A percentile compares a stretch with the other conserved stretches of the same genome.
These are phyloP conservation scores for Saturnispora galanensis DNA, from an alignment of 805 yeast species.

Conservation along the genomic window DNA sequence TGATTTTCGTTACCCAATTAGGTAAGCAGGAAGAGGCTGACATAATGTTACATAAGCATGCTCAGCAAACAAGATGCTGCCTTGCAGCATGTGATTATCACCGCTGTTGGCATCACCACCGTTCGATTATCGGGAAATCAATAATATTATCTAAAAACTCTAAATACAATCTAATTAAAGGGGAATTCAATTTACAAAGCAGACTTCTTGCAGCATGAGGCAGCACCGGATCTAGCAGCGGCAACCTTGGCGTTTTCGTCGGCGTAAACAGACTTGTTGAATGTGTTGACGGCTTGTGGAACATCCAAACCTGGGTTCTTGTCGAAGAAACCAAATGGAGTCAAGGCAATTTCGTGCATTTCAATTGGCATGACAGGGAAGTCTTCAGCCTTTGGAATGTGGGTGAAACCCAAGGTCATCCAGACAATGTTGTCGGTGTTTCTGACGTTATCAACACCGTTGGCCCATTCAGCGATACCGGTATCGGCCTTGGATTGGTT, in stretches of 20 bases:
- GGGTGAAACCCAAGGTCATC: constrained; percentile 77
- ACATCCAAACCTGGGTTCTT: constrained; percentile 71
- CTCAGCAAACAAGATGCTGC: no score
- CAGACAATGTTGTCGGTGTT: constrained; percentile 69
- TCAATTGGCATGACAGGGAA: constrained; percentile 90
- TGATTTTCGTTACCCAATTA: no score
- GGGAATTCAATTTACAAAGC: constrained; percentile 11
- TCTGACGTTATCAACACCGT: constrained; percentile 58
- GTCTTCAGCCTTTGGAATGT: constrained; percentile 74
- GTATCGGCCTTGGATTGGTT: constrained; percentile 66
- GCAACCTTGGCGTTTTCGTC: constrained; percentile 14
- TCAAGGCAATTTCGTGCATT: constrained; percentile 54
- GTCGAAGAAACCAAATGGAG: constrained; percentile 68
- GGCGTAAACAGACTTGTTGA: constrained; percentile 51
- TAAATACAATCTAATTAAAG: not conserved
- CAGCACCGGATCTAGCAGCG: constrained; percentile 14
- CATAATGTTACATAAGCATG: no score
- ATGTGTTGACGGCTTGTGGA: constrained; percentile 57
- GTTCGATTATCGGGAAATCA: not conserved
- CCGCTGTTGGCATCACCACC: not conserved
- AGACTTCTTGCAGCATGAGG: constrained; percentile 24
- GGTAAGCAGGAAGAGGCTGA: no score
- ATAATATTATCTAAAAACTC: not conserved
- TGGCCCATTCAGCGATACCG: constrained; percentile 64
- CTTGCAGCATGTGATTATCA: no score